Base-by-base conservation (phyloP, 2,329 filamentous ascomycete genomes). In the Trichoderma oligosporum region DNA sequence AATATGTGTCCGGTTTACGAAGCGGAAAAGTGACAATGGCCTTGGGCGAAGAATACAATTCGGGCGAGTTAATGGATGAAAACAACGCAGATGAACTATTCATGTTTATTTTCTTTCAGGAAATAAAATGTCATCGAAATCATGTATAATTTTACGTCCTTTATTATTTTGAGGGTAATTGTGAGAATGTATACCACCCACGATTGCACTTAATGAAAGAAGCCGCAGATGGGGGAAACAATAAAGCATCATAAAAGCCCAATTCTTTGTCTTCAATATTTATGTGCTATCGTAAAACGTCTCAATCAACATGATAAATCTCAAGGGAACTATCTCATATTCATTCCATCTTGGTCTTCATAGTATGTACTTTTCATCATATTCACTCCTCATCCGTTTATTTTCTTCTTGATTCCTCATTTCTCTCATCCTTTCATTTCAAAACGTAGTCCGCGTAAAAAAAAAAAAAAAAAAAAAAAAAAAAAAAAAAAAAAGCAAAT, bases 311-410 rank as follows among this genome's bases (percentile, higher is more conserved):
- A n/a, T n/a, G n/a, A n/a, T n/a, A n/a, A n/a, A n/a, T n/a, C n/a
- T n/a, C n/a, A n/a, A n/a, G n/a, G n/a, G n/a, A 44, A 16, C 39
- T 27, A 47, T 56, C 33, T 41, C 35, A 24, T 41, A 31, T 48
- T 48, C 38, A 44, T 36, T 53, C 20, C 54, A 22, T 52, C 54
- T 45, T 51, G 24, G 41, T 47, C 35, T 46, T 56, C 36, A 31
- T 46, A 42, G 27, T 57, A 57, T 57, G 45, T 49, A 53, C 56
- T 45, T 41, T 57, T 44, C 55, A 16, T 58, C 48, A 54, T 57
- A 53, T 36, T 47, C 29, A 22, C 16, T 56, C 24, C n/a, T 27
- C 14, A n/a, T 29, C 29, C 8, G 11, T 5, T 2, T 5, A 11
- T 1, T 27, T 11, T 16, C 16, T 44, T 29, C 18, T 58, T 41